These are phyloP conservation scores for Aspergillus novoparasiticus DNA, from an alignment of 2,329 filamentous ascomycete genomes.

Conservation along the genomic window DNA sequence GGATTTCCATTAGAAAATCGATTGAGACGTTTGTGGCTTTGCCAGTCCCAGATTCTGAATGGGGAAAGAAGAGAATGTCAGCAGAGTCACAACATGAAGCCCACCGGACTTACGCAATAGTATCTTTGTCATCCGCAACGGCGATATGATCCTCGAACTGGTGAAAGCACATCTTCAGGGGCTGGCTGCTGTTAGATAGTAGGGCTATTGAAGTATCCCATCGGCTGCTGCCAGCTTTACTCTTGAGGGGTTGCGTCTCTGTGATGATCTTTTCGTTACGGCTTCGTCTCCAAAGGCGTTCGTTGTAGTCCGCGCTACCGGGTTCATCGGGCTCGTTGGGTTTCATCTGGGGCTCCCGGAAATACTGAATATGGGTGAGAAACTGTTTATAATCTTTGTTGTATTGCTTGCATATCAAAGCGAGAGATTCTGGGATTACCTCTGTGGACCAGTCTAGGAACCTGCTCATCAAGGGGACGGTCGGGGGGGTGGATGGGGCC, in stretches of 20 bases:
- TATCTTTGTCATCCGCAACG: constrained; percentile 90
- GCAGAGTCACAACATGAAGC: neutral
- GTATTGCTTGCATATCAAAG: constrained; percentile 15
- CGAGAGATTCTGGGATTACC: constrained; percentile 38
- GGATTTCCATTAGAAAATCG: constrained; percentile 96
- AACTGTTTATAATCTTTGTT: constrained; percentile 20
- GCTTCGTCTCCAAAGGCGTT: constrained; percentile 86
- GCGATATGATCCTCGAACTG: constrained; percentile 97
- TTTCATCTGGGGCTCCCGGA: constrained; percentile 98
- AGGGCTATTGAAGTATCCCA: constrained; percentile 85
- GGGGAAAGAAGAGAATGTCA: constrained; percentile 6
- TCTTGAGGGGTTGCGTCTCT: constrained; percentile 91
- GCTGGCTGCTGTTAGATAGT: constrained; percentile 86
- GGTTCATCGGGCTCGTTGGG: constrained; percentile 94
- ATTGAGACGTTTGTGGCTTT: constrained; percentile 71
- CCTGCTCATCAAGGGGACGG: constrained; percentile 75
- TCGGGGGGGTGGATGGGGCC: constrained; percentile 60
- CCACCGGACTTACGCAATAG: constrained; percentile 59
- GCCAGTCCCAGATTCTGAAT: constrained; percentile 84
- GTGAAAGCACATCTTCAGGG: constrained; percentile 91
- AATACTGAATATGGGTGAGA: constrained; percentile 63
- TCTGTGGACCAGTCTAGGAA: constrained; percentile 96
- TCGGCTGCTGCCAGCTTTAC: constrained; percentile 77
- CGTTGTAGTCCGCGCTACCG: constrained; percentile 94
- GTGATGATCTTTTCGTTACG: constrained; percentile 91